phyloP scores from a whole-genome alignment of 2,329 filamentous ascomycete species.

The Albifimbria verrucaria region DNA sequence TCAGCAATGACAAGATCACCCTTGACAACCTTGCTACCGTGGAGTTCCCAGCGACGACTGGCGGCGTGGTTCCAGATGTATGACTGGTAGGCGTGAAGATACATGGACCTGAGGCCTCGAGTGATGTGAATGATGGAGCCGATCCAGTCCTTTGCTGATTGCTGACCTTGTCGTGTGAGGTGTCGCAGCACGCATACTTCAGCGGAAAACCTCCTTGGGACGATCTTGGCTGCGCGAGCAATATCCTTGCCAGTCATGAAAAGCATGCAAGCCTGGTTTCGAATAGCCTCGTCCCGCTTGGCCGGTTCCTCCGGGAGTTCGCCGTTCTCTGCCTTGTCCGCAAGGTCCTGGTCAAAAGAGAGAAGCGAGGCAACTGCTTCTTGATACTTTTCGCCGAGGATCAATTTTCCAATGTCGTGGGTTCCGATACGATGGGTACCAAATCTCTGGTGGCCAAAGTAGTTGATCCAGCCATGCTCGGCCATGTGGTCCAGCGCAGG shows the following conservation, averaged over 20 bases:
- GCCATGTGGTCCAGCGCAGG: constrained; percentile 64
- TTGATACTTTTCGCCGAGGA: constrained; percentile 77
- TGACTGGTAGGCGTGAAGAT: constrained; percentile 94
- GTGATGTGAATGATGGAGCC: constrained; percentile 80
- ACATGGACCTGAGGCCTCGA: constrained; percentile 84
- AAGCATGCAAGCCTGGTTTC: constrained; percentile 73
- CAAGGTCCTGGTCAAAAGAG: constrained; percentile 62
- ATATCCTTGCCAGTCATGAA: constrained; percentile 64
- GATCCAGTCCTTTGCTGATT: constrained; percentile 65
- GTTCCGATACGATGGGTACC: constrained; percentile 85
- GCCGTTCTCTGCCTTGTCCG: constrained; percentile 40
- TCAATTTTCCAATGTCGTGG: constrained; percentile 77
- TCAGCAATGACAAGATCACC: constrained; percentile 76
- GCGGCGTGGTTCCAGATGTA: constrained; percentile 88
- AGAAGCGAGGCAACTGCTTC: constrained; percentile 77
- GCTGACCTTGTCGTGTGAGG: constrained; percentile 49
- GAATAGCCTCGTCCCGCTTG: constrained; percentile 71
- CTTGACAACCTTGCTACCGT: constrained; percentile 70
- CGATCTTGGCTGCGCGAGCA: constrained; percentile 57
- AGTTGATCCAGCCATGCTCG: constrained; percentile 87
- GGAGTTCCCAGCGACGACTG: constrained; percentile 74
- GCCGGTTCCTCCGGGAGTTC: constrained; percentile 43
- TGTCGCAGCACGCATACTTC: constrained; percentile 78
- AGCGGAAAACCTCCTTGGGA: constrained; percentile 80
- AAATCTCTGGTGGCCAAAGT: constrained; percentile 96